phyloP scores from a whole-genome alignment of 768 basidiomycete species.

The Serendipita indica region DNA sequence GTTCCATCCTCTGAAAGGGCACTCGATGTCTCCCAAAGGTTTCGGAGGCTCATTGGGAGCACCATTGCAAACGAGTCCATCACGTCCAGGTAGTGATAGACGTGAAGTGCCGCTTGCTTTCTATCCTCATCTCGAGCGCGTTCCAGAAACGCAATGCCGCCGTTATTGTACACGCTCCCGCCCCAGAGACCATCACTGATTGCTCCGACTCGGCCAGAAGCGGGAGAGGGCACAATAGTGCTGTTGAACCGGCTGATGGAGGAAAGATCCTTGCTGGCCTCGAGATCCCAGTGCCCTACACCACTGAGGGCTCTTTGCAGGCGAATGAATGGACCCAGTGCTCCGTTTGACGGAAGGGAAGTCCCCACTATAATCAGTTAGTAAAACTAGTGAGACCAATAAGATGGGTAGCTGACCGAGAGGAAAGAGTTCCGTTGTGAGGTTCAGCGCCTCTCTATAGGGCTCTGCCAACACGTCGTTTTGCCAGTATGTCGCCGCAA shows the following conservation, averaged over 20 bases:
- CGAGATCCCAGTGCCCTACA: not conserved
- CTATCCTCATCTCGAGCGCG: slow-evolving; percentile 29
- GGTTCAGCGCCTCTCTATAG: not conserved
- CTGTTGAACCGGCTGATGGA: slow-evolving; percentile 9
- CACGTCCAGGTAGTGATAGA: slow-evolving; percentile 60
- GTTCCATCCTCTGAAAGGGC: not conserved
- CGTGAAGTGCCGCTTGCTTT: slow-evolving; percentile 47
- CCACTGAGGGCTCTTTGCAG: slow-evolving; percentile 17
- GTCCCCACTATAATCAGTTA: slow-evolving; percentile 10
- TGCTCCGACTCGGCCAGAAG: slow-evolving; percentile 34
- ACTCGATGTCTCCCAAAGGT: slow-evolving; percentile 46
- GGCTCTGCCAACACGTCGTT: slow-evolving; percentile 3
- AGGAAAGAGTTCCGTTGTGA: slow-evolving; percentile 5
- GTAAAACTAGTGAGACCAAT: not conserved
- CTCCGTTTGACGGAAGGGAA: not conserved
- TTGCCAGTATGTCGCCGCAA: not conserved
- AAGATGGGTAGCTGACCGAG: not conserved
- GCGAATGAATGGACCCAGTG: slow-evolving; percentile 8
- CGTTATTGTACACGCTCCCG: not conserved
- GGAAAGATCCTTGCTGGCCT: slow-evolving; percentile 23
- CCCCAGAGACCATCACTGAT: slow-evolving; percentile 22
- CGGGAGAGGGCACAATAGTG: slow-evolving; percentile 53
- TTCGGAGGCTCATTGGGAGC: slow-evolving; percentile 53
- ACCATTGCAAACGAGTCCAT: slow-evolving; percentile 64
- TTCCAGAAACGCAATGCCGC: slow-evolving; percentile 1